Evolutionary conservation across 805 yeast species (phyloP), one percentile per base, ranked within the genome.

Genomic region (Barnettozyma wickerhamii): DNA sequence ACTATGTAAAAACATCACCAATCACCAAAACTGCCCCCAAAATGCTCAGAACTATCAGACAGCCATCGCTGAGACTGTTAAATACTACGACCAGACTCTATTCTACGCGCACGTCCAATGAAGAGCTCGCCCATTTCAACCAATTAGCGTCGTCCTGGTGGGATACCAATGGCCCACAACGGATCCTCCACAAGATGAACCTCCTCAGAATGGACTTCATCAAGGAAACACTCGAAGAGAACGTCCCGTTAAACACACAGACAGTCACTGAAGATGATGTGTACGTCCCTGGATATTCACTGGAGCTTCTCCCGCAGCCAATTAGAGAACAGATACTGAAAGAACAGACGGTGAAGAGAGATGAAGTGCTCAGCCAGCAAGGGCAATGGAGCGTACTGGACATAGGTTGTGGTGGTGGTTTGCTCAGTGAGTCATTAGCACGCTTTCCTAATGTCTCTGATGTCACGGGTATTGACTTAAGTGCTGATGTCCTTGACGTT

Each of bases 401-500:
- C 58, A 79, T 93, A 39, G 99, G 99, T 1, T 93, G 99, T 60
- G 99, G 99, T 15, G 99, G 99, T n/a, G 99, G 99, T 0, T 81
- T 93, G 19, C 65, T 93, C 15, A 69, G 90, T 5, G 99, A 93
- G 58, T 81, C 91, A 0, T 62, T 93, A 56, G 96, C 95, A 0
- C 69, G 99, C 49, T 64, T 85, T 51, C 73, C 74, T 5, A 74
- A 74, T 43, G 77, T 87, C 4, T 58, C 69, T 10, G 57, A 66
- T 1, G 96, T 93, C 5, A 71, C 67, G 36, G 99, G 95, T 3
- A 75, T 91, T 33, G 99, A 93, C 62, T 70, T 91, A 54, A 84
- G 97, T 0, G 71, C 74, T 0, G 95, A 88, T 32, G 96, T 90
- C 7, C 56, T 93, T 14, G 74, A 73, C 39, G 93, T 89, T 4